phyloP scores from a whole-genome alignment of 2,329 filamentous ascomycete species.

The Fusarium burgessii region DNA sequence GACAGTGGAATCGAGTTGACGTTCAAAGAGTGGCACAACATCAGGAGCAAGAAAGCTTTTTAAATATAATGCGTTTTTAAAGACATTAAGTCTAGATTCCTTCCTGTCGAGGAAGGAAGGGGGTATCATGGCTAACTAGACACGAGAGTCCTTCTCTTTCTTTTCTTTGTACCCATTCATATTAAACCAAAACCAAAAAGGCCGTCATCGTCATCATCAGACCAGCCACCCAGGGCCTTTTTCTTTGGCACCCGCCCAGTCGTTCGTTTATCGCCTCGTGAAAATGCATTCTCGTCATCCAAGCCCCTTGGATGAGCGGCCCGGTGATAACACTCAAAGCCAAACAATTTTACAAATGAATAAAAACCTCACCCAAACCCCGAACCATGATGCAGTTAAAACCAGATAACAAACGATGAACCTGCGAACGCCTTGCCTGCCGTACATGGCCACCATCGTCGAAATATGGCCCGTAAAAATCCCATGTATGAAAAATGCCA shows the following conservation, averaged over 20 bases:
- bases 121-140: conserved; percentile 35
- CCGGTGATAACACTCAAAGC: conserved; percentile 46
- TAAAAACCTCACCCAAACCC: conserved; percentile 14
- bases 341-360: conserved; percentile 41
- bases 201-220: conserved; percentile 43
- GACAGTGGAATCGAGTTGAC: neutral
- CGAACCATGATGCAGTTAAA: conserved; percentile 19
- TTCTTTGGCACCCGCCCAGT: conserved; percentile 22
- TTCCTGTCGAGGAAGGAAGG: conserved; percentile 12
- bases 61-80: conserved; percentile 20
- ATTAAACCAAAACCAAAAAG: conserved; percentile 23
- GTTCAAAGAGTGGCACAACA: neutral
- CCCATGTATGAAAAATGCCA: conserved; percentile 30
- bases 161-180: conserved; percentile 38
- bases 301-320: conserved; percentile 26
- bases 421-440: conserved; percentile 43
- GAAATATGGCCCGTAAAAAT: conserved; percentile 32
- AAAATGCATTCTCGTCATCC: conserved; percentile 37
- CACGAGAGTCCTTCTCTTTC: conserved; percentile 29
- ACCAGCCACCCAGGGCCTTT: conserved; percentile 24
- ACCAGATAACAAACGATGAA: conserved; percentile 12
- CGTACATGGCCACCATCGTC: conserved; percentile 26
- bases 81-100: conserved; percentile 44
- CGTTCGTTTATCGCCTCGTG: conserved; percentile 26
- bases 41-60: neutral